These are phyloP conservation scores for Vitis rupestris DNA, from an alignment of 164 flowering plant genomes.

Conservation along the genomic window DNA sequence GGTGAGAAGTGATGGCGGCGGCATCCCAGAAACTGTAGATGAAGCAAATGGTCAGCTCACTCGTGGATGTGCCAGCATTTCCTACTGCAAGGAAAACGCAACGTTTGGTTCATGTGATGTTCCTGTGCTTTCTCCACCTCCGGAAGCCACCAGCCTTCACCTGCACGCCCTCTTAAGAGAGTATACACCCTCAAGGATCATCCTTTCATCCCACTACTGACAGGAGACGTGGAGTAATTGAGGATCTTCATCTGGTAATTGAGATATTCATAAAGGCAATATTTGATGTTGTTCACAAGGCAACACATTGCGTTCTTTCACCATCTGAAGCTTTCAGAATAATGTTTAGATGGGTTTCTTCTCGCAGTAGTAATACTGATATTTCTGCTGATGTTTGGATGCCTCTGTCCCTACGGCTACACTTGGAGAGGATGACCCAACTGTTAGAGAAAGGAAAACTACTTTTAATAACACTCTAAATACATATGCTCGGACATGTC, in stretches of 20 bases:
- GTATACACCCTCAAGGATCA: slow-evolving; percentile 55
- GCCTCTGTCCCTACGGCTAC: slow-evolving; percentile 50
- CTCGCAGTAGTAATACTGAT: slow-evolving; percentile 20
- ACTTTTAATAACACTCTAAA: slow-evolving; percentile 56
- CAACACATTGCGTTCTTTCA: slow-evolving; percentile 68
- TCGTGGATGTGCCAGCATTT: slow-evolving; percentile 43
- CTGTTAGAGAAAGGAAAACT: slow-evolving; percentile 61
- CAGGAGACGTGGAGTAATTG: slow-evolving; percentile 91
- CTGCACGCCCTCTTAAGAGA: slow-evolving; percentile 34
- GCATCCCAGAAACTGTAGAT: slow-evolving; percentile 43
- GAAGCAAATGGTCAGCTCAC: slow-evolving; percentile 39
- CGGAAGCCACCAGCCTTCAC: slow-evolving; percentile 26
- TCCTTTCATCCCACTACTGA: slow-evolving; percentile 75
- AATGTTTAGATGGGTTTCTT: slow-evolving; percentile 45
- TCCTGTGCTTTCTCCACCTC: slow-evolving; percentile 28
- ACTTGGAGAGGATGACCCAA: slow-evolving; percentile 71
- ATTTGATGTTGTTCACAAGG: slow-evolving; percentile 80
- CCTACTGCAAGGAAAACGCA: slow-evolving; percentile 49
- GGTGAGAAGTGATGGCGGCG: slow-evolving; percentile 53
- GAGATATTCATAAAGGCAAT: slow-evolving; percentile 82
- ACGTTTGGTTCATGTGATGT: slow-evolving; percentile 46
- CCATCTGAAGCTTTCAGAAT: slow-evolving; percentile 51
- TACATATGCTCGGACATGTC: slow-evolving; percentile 91
- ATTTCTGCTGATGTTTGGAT: slow-evolving; percentile 21
- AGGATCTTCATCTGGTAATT: slow-evolving; percentile 92